A percentile compares a stretch with the other conserved stretches of the same genome.
These are phyloP conservation scores for Psilocybe cyanescens DNA, from an alignment of 768 basidiomycete species.

Conservation along the genomic window DNA sequence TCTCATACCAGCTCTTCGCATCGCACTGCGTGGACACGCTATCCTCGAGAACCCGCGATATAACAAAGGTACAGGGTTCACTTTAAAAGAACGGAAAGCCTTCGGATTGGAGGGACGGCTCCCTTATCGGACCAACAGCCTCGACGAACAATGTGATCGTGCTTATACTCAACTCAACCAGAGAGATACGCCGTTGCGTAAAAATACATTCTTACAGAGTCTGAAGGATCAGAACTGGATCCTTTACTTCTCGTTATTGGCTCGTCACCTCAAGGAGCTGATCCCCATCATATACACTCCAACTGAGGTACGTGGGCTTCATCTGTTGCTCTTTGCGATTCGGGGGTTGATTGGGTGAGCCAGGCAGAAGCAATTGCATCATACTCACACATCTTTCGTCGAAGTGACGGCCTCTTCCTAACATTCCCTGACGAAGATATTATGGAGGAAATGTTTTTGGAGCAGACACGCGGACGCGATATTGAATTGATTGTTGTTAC, in stretches of 20 bases:
- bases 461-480: constrained; percentile 59
- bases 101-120: constrained; percentile 65
- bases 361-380: constrained; percentile 82
- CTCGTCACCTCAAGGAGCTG: constrained; percentile 62
- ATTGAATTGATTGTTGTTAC: constrained; percentile 85
- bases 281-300: constrained; percentile 83
- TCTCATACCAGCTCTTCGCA: constrained; percentile 29
- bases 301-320: constrained; percentile 55
- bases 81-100: constrained; percentile 61
- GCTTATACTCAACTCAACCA: constrained; percentile 67
- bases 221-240: constrained; percentile 83
- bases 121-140: constrained; percentile 56
- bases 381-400: constrained; percentile 83
- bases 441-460: constrained; percentile 81
- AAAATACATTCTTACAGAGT: constrained; percentile 80
- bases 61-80: constrained; percentile 86
- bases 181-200: constrained; percentile 41
- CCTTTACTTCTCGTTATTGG: constrained; percentile 73
- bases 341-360: not conserved
- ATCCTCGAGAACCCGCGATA: constrained; percentile 69
- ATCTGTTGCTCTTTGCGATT: not conserved
- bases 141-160: constrained; percentile 77
- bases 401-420: constrained; percentile 79
- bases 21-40: constrained; percentile 64
- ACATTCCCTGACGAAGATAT: constrained; percentile 59